Percentiles rank a stretch among this genome's conserved stretches.
phyloP scores from a whole-genome alignment of 192 early-diverging fungal genomes.

The Chytriomyces sp. region DNA sequence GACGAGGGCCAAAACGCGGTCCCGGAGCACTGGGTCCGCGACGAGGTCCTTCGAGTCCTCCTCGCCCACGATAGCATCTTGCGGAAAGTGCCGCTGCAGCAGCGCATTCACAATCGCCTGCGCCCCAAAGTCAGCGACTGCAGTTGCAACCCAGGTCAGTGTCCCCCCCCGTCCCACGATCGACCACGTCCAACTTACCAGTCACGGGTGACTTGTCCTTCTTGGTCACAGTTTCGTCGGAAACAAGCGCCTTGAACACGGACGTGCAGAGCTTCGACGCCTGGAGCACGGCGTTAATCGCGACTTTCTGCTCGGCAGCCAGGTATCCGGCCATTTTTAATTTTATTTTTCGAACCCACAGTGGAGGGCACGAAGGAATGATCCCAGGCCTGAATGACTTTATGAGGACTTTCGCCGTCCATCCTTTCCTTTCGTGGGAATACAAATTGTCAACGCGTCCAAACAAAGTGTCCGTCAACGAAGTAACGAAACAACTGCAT shows the following conservation, averaged over 20 bases:
- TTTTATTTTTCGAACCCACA: too few relatives aligned
- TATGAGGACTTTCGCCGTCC: too few relatives aligned
- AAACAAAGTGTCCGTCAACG: too few relatives aligned
- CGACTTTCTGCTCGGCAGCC: constrained; percentile 48
- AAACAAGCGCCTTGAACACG: constrained; percentile 86
- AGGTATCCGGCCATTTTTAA: constrained; percentile 13
- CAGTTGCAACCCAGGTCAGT: too few relatives aligned
- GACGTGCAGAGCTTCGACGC: constrained; percentile 87
- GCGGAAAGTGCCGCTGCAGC: constrained; percentile 75
- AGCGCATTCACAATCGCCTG: constrained; percentile 92
- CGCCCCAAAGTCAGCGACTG: constrained; percentile 92
- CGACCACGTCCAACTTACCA: too few relatives aligned
- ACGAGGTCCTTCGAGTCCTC: constrained; percentile 89
- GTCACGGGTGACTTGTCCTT: constrained; percentile 96
- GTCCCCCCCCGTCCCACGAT: too few relatives aligned
- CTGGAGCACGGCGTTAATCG: constrained; percentile 84
- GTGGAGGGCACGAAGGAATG: too few relatives aligned
- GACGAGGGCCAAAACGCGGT: constrained; percentile 78
- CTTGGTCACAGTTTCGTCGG: constrained; percentile 83
- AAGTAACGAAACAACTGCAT: too few relatives aligned
- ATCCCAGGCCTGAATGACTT: too few relatives aligned
- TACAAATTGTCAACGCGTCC: too few relatives aligned
- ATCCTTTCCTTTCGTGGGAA: too few relatives aligned
- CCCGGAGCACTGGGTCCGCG: constrained; percentile 68
- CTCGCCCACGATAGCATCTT: constrained; percentile 93